Base-by-base conservation (phyloP, 1,284 basidiomycete genomes). In the Rugosomyces carneus region DNA sequence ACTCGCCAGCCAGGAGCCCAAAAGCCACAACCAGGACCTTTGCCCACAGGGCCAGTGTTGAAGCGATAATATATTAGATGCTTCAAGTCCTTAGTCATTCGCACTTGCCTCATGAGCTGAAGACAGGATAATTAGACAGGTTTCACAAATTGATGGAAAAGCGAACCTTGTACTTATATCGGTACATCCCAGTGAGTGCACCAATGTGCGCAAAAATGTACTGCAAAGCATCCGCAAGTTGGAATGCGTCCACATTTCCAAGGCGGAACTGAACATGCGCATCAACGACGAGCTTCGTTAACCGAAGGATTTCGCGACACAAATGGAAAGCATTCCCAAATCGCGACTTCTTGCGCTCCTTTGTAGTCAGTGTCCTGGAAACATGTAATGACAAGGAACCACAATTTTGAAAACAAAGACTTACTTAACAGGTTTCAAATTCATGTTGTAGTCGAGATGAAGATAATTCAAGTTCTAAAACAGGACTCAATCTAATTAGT, bases 1-100 rank as follows among this genome's bases (percentile, higher is more conserved):
- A 99, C 96, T 44, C 96, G 81, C 96, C 96, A 99, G 26, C 95
- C 96, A 15, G 96, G 96, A 44, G 94, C 93, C 96, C 96, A 99
- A 78, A 99, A 99, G 51, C 96, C 96, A 58, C 93, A 93, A 63
- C 96, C 96, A 44, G 96, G 96, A 55, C 96, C 96, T 67, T 99
- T 99, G 20, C 96, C 96, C 42, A 99, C 95, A 44, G 95, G 95
- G 45, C 96, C 96, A 20, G 95, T 97, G 73, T 99, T 99, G 81
- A 99, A 99, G 50, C 93, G 90, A 61, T 95, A 95, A 73, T 95
- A 95, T 65, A 93, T 94, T 56, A 98, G 69, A 64, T 98, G 93
- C 75, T 99, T 99, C 62, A 99, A 68, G 66, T 99, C 96, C 79
- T 99, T 99, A 62, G 93, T 97, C 86, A 95, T 94, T 51, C 96